Evolutionary conservation across 2,329 filamentous ascomycete genomes (phyloP).

Genomic region (Ramichloridium luteum): DNA sequence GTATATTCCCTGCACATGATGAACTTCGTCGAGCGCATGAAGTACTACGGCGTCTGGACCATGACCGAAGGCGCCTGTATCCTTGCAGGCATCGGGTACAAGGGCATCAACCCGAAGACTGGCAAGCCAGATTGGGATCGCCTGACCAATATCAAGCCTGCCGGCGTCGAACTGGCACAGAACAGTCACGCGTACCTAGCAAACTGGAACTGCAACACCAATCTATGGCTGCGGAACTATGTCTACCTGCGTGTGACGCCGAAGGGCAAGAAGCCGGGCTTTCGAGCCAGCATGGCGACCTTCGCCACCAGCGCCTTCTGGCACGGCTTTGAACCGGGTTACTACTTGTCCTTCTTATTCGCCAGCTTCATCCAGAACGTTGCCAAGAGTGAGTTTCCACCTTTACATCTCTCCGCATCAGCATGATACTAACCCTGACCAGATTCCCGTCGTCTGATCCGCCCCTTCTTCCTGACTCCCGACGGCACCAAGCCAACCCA

Average conservation of each 20-base stretch:
- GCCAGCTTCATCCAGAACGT: constrained; percentile 85
- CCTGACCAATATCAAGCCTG: constrained; percentile 77
- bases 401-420: neutral
- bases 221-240: constrained; percentile 91
- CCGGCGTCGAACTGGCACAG: constrained; percentile 76
- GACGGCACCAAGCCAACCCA: constrained; percentile 56
- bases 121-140: constrained; percentile 84
- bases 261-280: constrained; percentile 89
- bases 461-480: constrained; percentile 82
- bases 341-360: constrained; percentile 82
- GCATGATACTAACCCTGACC: constrained; percentile 3
- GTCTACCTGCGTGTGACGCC: constrained; percentile 92
- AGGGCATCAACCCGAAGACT: constrained; percentile 73
- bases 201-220: constrained; percentile 98
- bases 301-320: constrained; percentile 92
- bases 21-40: constrained; percentile 67
- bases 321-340: constrained; percentile 97
- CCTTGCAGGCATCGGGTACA: constrained; percentile 83
- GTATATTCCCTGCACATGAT: constrained; percentile 76
- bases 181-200: constrained; percentile 87
- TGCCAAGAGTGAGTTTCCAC: constrained; percentile 70
- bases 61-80: constrained; percentile 92
- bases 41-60: constrained; percentile 95
- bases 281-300: constrained; percentile 84
- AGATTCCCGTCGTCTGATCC: constrained; percentile 83